A percentile compares a stretch with the other conserved stretches of the same genome.
Evolutionary conservation across 2,329 filamentous ascomycete genomes (phyloP).

Genomic region (Trichoderma koningii): DNA sequence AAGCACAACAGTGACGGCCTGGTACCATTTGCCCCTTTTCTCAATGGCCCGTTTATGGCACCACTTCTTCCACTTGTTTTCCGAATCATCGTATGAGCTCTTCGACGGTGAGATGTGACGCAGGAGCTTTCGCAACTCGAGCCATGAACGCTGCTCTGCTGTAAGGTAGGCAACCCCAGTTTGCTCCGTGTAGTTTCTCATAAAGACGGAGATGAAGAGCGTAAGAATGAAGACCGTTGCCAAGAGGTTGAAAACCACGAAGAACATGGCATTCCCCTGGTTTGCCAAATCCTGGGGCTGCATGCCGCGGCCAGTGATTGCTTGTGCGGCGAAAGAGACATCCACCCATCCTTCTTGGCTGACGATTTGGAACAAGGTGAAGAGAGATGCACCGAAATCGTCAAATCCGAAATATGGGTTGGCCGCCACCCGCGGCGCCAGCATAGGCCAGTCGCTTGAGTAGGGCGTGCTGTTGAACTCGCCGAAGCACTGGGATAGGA

Average conservation of each 20-base stretch:
- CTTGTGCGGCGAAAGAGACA: conserved; percentile 82
- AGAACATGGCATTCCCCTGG: conserved; percentile 89
- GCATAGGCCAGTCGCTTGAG: conserved; percentile 71
- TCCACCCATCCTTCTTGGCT: conserved; percentile 98
- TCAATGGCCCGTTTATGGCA: conserved; percentile 93
- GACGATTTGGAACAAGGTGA: conserved; percentile 97
- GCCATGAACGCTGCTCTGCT: conserved; percentile 93
- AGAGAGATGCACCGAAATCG: conserved; percentile 88
- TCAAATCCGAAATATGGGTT: conserved; percentile 93
- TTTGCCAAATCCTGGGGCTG: conserved; percentile 72
- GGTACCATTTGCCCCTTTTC: conserved; percentile 91
- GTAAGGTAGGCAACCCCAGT: conserved; percentile 96
- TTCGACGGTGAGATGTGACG: conserved; percentile 94
- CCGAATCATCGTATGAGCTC: conserved; percentile 76
- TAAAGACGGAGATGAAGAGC: conserved; percentile 97
- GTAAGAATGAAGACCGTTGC: conserved; percentile 96
- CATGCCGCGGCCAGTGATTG: conserved; percentile 72
- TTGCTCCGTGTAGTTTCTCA: conserved; percentile 99
- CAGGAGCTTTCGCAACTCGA: conserved; percentile 88
- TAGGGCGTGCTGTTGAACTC: conserved; percentile 79
- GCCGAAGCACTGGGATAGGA: conserved; percentile 75
- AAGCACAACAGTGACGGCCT: conserved; percentile 75
- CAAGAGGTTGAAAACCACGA: conserved; percentile 93
- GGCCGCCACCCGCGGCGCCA: conserved; percentile 76
- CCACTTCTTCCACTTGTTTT: conserved; percentile 83